Conservation (phyloP, 805 yeast species). For the Yarrowia yakushimensis region DNA sequence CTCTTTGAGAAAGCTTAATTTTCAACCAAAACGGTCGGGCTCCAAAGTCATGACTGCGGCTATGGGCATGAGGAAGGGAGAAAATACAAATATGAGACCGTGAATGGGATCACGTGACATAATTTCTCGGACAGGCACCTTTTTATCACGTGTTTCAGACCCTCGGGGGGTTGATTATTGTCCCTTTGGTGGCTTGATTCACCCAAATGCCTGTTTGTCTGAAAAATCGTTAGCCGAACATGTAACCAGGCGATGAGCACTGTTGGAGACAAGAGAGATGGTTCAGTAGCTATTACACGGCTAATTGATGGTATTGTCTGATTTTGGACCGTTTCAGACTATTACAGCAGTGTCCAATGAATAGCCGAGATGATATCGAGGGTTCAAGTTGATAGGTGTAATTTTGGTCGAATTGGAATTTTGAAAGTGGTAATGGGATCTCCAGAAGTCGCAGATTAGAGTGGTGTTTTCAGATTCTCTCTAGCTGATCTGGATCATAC, state of each 20-base stretch:
- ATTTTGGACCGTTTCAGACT: neutral
- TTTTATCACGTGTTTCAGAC: no score
- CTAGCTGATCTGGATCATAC: neutral
- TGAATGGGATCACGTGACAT: neutral
- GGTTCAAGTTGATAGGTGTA: no score
- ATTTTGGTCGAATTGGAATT: neutral
- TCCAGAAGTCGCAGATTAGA: neutral
- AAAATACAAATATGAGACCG: no score
- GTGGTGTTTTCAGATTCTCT: neutral
- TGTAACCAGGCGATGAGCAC: neutral
- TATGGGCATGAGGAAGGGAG: no score
- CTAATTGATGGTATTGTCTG: neutral
- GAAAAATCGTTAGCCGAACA: neutral
- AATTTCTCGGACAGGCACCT: no score
- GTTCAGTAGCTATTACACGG: no score
- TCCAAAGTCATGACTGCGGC: no score
- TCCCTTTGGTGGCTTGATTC: no score
- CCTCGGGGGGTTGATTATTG: no score
- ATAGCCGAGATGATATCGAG: neutral
- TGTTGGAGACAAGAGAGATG: no score
- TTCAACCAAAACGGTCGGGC: neutral
- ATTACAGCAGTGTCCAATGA: neutral
- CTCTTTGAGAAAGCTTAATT: neutral
- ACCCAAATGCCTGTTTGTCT: no score
- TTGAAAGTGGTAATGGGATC: neutral